Evolutionary conservation across 1,284 basidiomycete species (phyloP), one percentile per base, ranked within the genome.

Genomic region (Heimioporus punctisporus): DNA sequence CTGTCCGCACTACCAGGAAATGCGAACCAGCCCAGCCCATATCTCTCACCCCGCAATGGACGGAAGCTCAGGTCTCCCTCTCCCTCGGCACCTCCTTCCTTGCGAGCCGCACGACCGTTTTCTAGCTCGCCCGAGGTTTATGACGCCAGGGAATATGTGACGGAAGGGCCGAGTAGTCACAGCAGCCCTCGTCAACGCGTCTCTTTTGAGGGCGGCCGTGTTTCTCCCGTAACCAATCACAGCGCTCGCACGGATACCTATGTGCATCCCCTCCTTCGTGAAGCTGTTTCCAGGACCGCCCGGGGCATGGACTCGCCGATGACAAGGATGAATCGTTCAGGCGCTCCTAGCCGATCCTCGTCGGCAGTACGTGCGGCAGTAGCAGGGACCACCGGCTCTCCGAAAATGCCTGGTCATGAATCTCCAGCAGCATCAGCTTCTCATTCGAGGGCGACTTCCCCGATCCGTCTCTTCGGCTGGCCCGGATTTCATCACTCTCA

Each of bases 391-490:
- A 11, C 43, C 27, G 47, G 50, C 19, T 49, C 64, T 5, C 27
- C 54, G 19, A 55, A 50, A 46, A 60, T 53, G 40, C 51, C 46
- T 5, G 56, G 59, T 19, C 53, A 56, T n/a, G 62, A 62, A 28
- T 59, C 61, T 3, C 55, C 61, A 37, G 45, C 52, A 30, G 47
- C 64, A 3, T 75, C 74, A 30, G 55, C 65, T 21, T 71, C 75
- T 11, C 76, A 70, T 42, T 78, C 77, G 6, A 75, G 81, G 21
- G 68, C 75, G 3, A 68, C 73, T 1, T 81, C 78, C 0, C 81
- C 80, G 1, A 64, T 79, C 1, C 74, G 76, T 45, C 66, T 74
- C 60, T 79, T 58, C 62, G 67, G 63, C 55, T 73, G 61, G 64
- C 23, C 63, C 17, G 65, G 64, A 23, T 68, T 82, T 15, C 74